Percentiles rank a stretch among this genome's conserved stretches.
Evolutionary conservation across 768 basidiomycete species (phyloP).

Genomic region (Panus rudis): DNA sequence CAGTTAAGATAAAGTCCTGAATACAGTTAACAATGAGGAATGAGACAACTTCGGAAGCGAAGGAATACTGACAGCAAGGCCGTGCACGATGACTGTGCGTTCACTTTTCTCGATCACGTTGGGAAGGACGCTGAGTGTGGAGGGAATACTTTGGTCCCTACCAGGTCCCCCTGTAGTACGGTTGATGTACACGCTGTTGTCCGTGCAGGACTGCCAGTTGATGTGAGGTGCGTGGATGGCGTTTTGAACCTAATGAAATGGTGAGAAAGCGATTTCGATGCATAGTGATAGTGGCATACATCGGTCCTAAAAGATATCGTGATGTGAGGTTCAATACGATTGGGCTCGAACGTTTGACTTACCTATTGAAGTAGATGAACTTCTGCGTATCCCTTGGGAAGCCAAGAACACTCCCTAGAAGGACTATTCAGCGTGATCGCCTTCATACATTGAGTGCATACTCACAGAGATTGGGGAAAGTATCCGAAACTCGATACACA

Average conservation of each 20-base stretch:
- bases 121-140: slow-evolving; percentile 28
- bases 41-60: no score
- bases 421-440: no score
- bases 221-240: slow-evolving; percentile 32
- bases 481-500: slow-evolving; percentile 50
- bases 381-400: slow-evolving; percentile 55
- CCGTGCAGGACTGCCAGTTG: slow-evolving; percentile 23
- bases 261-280: neutral
- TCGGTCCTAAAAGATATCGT: slow-evolving; percentile 25
- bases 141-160: slow-evolving; percentile 24
- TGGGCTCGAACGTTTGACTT: slow-evolving; percentile 13
- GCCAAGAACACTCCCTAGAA: slow-evolving; percentile 76
- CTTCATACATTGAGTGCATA: no score
- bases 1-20: slow-evolving; percentile 30
- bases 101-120: slow-evolving; percentile 32
- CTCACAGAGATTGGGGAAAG: slow-evolving; percentile 25
- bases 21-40: neutral
- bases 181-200: slow-evolving; percentile 22
- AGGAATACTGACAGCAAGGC: slow-evolving; percentile 20
- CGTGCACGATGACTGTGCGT: slow-evolving; percentile 28
- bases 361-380: slow-evolving; percentile 50
- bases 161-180: slow-evolving; percentile 18
- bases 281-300: slow-evolving; percentile 17
- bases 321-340: neutral
- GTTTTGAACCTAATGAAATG: slow-evolving; percentile 26